Base-by-base conservation (phyloP, 1,284 basidiomycete species). In the Cryptococcus depauperatus region DNA sequence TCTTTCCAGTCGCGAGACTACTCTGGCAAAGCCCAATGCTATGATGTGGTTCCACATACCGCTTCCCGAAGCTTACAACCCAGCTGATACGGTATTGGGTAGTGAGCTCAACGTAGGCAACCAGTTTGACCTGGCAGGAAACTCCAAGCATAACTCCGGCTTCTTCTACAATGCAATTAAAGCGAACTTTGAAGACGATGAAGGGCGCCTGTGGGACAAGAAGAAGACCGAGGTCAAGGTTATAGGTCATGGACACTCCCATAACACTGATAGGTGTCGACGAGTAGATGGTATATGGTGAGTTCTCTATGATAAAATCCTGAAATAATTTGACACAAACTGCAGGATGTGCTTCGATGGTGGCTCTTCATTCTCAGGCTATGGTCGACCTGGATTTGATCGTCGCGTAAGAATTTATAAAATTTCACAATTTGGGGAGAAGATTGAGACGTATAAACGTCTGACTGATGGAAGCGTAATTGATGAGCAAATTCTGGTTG, bases 21-120 rank as follows among this genome's bases (percentile, higher is more conserved):
- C 76, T 43, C 74, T 91, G 1, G 85, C 84, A 4, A 92, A 90
- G 67, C 89, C 89, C 1, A 92, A 92, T 59, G 90, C 87, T 0
- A 69, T 92, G 56, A 85, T 89, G 83, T 93, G 91, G 73, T 93
- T 92, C 80, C 90, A 95, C 59, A 93, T 95, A 43, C 90, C 90
- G 35, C 61, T 93, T 75, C 87, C 68, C n/a, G 85, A 79, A 37
- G 55, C 64, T 1, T 64, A 52, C 33, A 32, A 26, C 21, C 41
- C 44, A 1, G 46, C 50, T 11, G 48, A 56, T 46, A 29, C 32
- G 25, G 30, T 11, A n/a, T 35, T 32, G 19, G 35, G 29, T 3
- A 55, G 54, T 18, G 60, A 64, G 35, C 77, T 91, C 4, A 81
- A 88, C 56, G 69, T 84, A 7, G 89, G 88, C 1, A 71, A 76